Evolutionary conservation across 2,329 filamentous ascomycete genomes (phyloP).

Genomic region (Pseudogymnoascus sp.): DNA sequence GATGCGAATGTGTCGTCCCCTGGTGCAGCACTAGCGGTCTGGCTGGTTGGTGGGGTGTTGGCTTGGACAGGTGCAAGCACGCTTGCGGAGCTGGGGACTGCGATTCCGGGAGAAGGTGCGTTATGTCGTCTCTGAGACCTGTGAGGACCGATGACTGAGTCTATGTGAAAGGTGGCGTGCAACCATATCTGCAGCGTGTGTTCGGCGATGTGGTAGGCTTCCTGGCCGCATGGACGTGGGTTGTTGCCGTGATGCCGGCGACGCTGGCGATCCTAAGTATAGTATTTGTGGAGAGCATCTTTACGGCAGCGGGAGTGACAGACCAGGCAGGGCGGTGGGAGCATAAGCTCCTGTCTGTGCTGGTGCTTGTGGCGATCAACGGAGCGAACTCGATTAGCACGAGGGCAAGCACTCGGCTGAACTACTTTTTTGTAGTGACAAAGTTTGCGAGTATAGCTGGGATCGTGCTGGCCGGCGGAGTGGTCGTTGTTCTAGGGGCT

Average conservation of each 20-base stretch:
- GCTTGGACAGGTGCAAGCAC: conserved; percentile 58
- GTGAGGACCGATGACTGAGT: neutral
- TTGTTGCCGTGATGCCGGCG: conserved; percentile 56
- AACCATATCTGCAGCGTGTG: conserved; percentile 53
- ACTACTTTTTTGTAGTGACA: conserved; percentile 46
- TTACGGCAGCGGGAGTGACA: conserved; percentile 42
- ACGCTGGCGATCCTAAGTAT: conserved; percentile 57
- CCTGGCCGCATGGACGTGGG: conserved; percentile 57
- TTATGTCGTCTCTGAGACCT: neutral
- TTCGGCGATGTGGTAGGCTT: conserved; percentile 56
- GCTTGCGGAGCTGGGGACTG: conserved; percentile 55
- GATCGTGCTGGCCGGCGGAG: conserved; percentile 42
- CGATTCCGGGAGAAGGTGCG: conserved; percentile 51
- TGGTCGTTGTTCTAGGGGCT: conserved; percentile 37
- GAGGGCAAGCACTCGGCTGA: conserved; percentile 45
- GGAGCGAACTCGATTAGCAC: conserved; percentile 50
- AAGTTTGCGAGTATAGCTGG: conserved; percentile 44
- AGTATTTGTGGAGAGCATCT: conserved; percentile 54
- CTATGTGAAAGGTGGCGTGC: conserved; percentile 43
- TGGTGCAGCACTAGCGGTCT: conserved; percentile 48
- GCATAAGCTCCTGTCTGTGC: conserved; percentile 45
- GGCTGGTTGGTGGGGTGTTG: conserved; percentile 52
- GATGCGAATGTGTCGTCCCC: conserved; percentile 57
- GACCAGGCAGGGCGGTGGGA: conserved; percentile 34
- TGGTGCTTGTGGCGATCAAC: conserved; percentile 39